Evolutionary conservation across 345 rosid genomes (phyloP).

Genomic region (Ricinus communis): DNA sequence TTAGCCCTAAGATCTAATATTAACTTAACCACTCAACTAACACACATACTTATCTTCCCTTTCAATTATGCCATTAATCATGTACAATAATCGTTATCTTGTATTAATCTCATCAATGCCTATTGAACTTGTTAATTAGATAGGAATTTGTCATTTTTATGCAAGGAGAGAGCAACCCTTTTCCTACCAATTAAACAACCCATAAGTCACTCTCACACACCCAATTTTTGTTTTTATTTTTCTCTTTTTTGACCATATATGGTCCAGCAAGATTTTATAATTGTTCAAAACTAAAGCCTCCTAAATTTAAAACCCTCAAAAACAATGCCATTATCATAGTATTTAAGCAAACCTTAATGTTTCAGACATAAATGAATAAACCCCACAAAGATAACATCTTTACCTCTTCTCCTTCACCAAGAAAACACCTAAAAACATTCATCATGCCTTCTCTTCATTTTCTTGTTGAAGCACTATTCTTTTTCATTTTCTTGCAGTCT

Average conservation of each 20-base stretch:
- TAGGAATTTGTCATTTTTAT: conserved; percentile 1
- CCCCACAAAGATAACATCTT: background rate
- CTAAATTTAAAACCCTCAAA: background rate
- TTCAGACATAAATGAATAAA: background rate
- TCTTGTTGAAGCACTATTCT: conserved; percentile 27
- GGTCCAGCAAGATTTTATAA: background rate
- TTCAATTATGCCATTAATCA: background rate
- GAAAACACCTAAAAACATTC: background rate
- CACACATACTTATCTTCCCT: background rate
- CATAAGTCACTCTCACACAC: background rate
- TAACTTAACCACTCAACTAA: background rate
- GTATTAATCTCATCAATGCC: background rate
- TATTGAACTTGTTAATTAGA: background rate
- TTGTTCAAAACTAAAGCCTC: background rate
- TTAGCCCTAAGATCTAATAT: no score
- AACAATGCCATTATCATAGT: background rate
- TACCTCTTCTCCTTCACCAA: background rate
- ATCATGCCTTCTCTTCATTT: conserved; percentile 21
- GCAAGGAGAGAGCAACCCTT: background rate
- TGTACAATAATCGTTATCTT: background rate
- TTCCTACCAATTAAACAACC: background rate
- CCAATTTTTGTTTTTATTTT: background rate
- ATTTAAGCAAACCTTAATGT: conserved; percentile 8
- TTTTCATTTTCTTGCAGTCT: conserved; percentile 33
- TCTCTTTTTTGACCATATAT: background rate